Evolutionary conservation across 441 rosid genomes (phyloP), one percentile per base, ranked within the genome.

Genomic region (Kokia cookei): DNA sequence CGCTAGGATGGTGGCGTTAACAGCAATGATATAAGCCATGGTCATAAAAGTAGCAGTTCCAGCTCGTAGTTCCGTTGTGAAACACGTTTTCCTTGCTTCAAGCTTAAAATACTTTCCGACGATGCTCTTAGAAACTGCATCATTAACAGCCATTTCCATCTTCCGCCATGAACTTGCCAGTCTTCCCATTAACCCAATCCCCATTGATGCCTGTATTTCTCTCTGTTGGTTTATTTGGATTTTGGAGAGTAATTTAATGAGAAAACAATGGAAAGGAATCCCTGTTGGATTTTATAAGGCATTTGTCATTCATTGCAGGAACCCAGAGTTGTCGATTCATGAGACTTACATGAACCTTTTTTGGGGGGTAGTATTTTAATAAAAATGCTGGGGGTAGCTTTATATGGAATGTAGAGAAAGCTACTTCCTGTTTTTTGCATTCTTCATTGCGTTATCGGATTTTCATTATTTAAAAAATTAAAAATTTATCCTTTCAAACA

Each of bases 41-140:
- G 99, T 94, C 35, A 93, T 87, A 73, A 94, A 94, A 47, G 94
- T 94, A 57, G 97, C 93, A 0, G 95, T 91, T 0, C 87, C 97
- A 1, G 97, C 98, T 50, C 98, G 86, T n/a, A 92, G 81, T 65
- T 93, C 98, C 17, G 68, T 84, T 2, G 98, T 92, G 88, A 94
- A 91, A 64, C 82, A 82, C 45, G 84, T 89, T 32, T 89, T 91
- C 68, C 94, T 81, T 24, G 81, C 82, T 63, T 91, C 90, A 0
- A 94, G 83, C 84, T 86, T 90, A 85, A 94, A 94, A 86, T 79
- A 88, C 53, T 74, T 86, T 15, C 95, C 97, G 37, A 80, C 29
- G 24, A 65, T 11, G 82, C 89, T 88, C 79, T 82, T 81, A 0
- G 94, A 87, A 32, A 94, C 84, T 24, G 80, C 82, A 13, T 82